Evolutionary conservation across 805 yeast species (phyloP), one percentile per base, ranked within the genome.

Genomic region (Candida sanyiensis): DNA sequence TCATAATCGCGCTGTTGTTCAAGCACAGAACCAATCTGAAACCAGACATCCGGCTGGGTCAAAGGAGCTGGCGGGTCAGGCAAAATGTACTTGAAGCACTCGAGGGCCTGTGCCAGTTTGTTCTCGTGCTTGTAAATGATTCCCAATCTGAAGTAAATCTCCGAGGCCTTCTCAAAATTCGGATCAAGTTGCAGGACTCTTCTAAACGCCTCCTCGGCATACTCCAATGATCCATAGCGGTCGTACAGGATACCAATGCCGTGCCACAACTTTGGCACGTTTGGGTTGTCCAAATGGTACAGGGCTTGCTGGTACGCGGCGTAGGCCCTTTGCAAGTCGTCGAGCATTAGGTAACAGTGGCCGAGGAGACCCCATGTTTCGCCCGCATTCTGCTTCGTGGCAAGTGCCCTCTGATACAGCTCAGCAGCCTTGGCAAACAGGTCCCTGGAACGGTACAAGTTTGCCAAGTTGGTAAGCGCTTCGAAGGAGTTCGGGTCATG

Each of bases 201-300:
- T 29, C 94, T 94, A 65, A 93, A 90, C 4, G 98, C 97, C 62
- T 93, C 98, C 61, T 93, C 98, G 4, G 98, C 98, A 55, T 90
- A 93, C 64, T 90, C 97, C 47, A 90, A 66, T 5, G 95, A 84
- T 20, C 97, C 98, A 60, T 93, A 93, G 38, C 98, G 72, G 62
- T 93, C 98, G 61, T 93, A 93, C 44, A 93, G 70, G 43, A 93
- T 93, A 25, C 98, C 98, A 48, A 93, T 90, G 0, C 98, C 98
- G 62, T 93, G 97, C 98, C 98, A 93, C 50, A 93, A 73, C 58
- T 88, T 88, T 40, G 97, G 97, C 39, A 89, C 97, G 50, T 87
- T 86, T 33, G 96, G 94, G 56, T 93, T 90, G 47, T 84, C 86
- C 57, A 89, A 66, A 59, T 87, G 93, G 61, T 85, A 83, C 35